Evolutionary conservation across 768 basidiomycete species (phyloP), one percentile per base, ranked within the genome.

Genomic region (Cystobasidium tubakii): DNA sequence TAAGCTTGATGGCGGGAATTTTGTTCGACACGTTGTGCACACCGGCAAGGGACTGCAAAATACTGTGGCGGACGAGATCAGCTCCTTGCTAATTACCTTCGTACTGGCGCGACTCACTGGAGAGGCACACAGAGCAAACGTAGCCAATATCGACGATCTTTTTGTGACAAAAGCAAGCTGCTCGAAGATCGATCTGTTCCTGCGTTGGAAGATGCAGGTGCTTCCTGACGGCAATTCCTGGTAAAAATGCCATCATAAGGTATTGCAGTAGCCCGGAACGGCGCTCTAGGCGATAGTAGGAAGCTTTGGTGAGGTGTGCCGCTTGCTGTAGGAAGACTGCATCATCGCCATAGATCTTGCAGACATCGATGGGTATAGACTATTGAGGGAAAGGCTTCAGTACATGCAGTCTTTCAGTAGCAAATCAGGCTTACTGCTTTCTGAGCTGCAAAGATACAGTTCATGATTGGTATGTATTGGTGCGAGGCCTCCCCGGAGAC

Each of bases 81-180:
- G 43, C 44, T 21, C 15, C 21, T n/a, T n/a, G 43, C 31, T 55
- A 50, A 44, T 44, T 1, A 33, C 53, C 7, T 55, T 13, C 43
- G 53, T 74, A 36, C 27, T 46, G 15, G 46, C 29, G 33, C 72
- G 27, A 71, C 91, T 73, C 77, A 96, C 94, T 98, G 31, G 92
- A 95, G 34, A 99, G 82, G 81, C 96, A 99, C 36, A 99, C 93
- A n/a, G 92, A 95, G 81, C 96, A 99, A 25, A 99, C 93, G 77
- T 93, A 99, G 69, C 93, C 96, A 66, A 98, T 86, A 80, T 98
- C 95, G 46, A 98, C 87, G 62, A 96, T 95, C 66, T 89, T 89
- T 81, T 97, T 96, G 82, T 98, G 96, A 83, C 96, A 99, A 84
- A 99, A 98, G 80, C 95, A 98, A 9, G 94, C 95, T 0, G 96